Evolutionary conservation across 495 filamentous ascomycete species (phyloP).

Genomic region (Ramalina intermedia): DNA sequence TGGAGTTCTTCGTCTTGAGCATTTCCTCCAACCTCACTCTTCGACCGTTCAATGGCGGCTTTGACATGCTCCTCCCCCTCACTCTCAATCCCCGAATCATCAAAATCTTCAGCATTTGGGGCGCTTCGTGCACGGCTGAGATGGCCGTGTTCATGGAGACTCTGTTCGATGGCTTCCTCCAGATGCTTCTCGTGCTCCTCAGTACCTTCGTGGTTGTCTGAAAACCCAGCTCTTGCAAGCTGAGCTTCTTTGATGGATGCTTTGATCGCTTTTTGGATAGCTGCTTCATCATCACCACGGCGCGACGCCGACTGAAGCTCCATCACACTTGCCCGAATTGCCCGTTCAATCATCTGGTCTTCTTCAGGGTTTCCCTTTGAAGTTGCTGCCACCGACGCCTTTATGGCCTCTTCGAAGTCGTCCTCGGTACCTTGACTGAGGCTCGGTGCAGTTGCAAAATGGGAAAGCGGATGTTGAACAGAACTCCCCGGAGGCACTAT

Average conservation of each 20-base stretch:
- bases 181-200: conserved; percentile 5
- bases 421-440: conserved; percentile 12
- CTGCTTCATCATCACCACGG: conserved; percentile 17
- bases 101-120: conserved; percentile 15
- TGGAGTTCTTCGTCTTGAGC: conserved; percentile 33
- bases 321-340: conserved; percentile 50
- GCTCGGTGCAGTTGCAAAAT: not conserved
- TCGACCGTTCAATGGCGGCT: conserved; percentile 22
- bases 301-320: conserved; percentile 35
- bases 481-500: conserved; percentile 8
- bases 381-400: conserved; percentile 49
- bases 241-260: conserved; percentile 23
- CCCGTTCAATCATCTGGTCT: conserved; percentile 51
- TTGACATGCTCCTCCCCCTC: conserved; percentile 29
- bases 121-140: not conserved
- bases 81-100: conserved; percentile 18
- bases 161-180: conserved; percentile 11
- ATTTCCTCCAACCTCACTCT: conserved; percentile 11
- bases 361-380: conserved; percentile 52
- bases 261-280: conserved; percentile 17
- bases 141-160: conserved; percentile 1
- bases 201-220: conserved; percentile 8
- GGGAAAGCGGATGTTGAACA: not conserved
- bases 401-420: conserved; percentile 57
- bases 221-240: conserved; percentile 16